These are phyloP conservation scores for Mediolabrus comicus DNA, from an alignment of 108 stramenopile species.

Conservation along the genomic window DNA sequence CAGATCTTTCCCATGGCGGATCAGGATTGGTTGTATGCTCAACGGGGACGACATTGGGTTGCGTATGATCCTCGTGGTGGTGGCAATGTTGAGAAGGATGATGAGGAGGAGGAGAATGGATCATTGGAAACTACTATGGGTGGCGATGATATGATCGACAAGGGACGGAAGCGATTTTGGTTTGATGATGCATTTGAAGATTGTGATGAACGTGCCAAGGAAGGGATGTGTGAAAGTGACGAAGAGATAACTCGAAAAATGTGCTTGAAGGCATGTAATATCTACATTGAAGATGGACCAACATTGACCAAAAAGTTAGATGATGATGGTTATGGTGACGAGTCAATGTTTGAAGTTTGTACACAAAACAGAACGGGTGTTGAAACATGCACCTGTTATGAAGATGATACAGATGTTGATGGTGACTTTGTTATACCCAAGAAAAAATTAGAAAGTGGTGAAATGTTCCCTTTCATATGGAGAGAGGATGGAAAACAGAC, in stretches of 20 bases:
- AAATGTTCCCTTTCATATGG: conserved; percentile 58
- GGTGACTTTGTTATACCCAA: conserved; percentile 39
- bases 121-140: neutral
- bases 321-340: neutral
- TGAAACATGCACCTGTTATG: conserved; percentile 11
- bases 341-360: conserved; percentile 14
- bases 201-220: conserved; percentile 10
- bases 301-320: neutral
- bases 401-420: conserved; percentile 7
- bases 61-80: neutral
- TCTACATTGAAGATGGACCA: conserved; percentile 44
- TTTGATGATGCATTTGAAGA: conserved; percentile 25
- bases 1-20: conserved; percentile 33
- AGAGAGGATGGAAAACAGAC: conserved; percentile 9
- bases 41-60: conserved; percentile 38
- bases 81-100: neutral
- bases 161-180: conserved; percentile 33
- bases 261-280: conserved; percentile 27
- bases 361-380: conserved; percentile 30
- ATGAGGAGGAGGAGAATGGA: too few species aligned
- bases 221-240: conserved; percentile 31
- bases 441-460: conserved; percentile 34
- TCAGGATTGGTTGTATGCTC: conserved; percentile 28
- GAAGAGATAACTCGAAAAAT: conserved; percentile 8
- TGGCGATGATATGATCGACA: neutral